These are phyloP conservation scores for Acidiella bohemica DNA, from an alignment of 495 filamentous ascomycete species.

Conservation along the genomic window DNA sequence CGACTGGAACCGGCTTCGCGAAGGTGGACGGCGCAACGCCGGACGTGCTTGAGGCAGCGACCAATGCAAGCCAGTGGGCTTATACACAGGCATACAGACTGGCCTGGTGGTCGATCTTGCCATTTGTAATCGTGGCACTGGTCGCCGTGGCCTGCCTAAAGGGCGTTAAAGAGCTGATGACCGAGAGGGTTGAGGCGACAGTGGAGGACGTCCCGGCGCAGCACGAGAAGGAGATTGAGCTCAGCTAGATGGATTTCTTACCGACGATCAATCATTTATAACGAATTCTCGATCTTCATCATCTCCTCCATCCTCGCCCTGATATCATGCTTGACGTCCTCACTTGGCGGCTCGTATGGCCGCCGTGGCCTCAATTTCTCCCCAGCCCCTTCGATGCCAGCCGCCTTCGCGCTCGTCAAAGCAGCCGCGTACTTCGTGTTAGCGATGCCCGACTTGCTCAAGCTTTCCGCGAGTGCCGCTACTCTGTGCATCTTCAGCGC, in stretches of 20 bases:
- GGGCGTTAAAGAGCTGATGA: constrained; percentile 31
- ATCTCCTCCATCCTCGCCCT: constrained; percentile 37
- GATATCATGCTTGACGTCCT: constrained; percentile 37
- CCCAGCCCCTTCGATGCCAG: constrained; percentile 43
- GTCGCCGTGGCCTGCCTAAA: constrained; percentile 34
- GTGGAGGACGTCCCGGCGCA: constrained; percentile 20
- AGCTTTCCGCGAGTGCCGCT: constrained; percentile 40
- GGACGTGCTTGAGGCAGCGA: constrained; percentile 6
- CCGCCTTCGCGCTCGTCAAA: constrained; percentile 39
- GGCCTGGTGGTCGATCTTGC: constrained; percentile 40
- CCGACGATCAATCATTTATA: constrained; percentile 2
- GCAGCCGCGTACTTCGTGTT: constrained; percentile 52
- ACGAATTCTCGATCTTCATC: constrained; percentile 33
- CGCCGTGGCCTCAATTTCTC: constrained; percentile 43
- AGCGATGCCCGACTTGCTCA: constrained; percentile 48
- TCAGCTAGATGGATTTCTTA: background rate
- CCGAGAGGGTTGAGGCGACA: constrained; percentile 25
- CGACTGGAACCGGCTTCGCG: constrained; percentile 8
- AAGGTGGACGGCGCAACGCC: constrained; percentile 7
- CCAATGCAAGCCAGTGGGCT: constrained; percentile 18
- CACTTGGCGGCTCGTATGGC: constrained; percentile 41
- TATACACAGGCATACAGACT: constrained; percentile 26
- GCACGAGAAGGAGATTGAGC: background rate
- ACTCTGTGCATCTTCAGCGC: constrained; percentile 44
- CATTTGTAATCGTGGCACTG: constrained; percentile 40